Evolutionary conservation across 2,329 filamentous ascomycete genomes (phyloP), one percentile per base, ranked within the genome.

Genomic region (Gaeumannomyces tritici): DNA sequence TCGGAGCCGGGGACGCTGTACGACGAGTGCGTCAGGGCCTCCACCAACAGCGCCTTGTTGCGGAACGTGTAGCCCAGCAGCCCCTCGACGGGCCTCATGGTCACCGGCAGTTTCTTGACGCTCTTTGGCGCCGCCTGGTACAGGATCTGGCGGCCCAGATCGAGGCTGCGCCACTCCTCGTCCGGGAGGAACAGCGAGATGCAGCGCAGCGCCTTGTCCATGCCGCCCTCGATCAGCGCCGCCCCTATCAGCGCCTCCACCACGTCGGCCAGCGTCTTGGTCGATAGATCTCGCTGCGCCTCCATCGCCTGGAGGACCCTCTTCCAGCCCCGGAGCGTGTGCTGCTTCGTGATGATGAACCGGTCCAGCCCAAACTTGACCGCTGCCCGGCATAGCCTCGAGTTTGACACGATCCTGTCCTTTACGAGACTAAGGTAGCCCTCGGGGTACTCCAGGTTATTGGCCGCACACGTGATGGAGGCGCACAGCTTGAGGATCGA

Each of bases 191-290:
- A 88, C 1, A 87, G 71, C 3, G 80, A 77, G 15, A 95, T 80
- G 71, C 88, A 92, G 2, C 74, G 68, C 21, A 88, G 73, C 0
- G 88, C 89, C 66, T 84, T 87, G 0, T 76, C 59, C 18, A 89
- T 75, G 0, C 89, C 89, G 1, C 90, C 89, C 61, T 90, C 83
- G 1, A 89, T 64, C 67, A 83, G 92, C 0, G 89, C 83, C 0
- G 87, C 89, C 1, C 91, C 93, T 26, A 97, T 88, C 0, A 97
- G 77, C 0, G 93, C 84, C 66, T 98, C 93, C 0, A 96, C 82
- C 0, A 97, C 87, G 69, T 98, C 93, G 4, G 93, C 93, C 9
- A 97, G 81, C 0, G 84, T 84, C 71, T 98, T 98, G 1, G 86
- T 89, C 0, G 90, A 89, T 35, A 92, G 70, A 18, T 71, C 69